Evolutionary conservation across 1,139 yeast genomes (phyloP).

Genomic region (Lodderomyces orthopsilosis): DNA sequence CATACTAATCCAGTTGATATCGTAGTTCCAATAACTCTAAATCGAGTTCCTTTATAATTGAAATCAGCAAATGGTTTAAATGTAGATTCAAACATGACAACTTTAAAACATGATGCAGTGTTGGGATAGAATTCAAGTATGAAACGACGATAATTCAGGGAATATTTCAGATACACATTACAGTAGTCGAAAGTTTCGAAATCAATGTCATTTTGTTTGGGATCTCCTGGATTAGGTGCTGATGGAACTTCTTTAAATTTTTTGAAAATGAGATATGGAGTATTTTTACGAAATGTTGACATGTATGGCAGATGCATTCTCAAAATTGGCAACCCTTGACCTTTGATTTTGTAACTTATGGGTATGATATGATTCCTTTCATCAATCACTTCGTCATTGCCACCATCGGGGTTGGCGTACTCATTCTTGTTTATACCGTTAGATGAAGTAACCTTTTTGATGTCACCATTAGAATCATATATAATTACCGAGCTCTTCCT

Average conservation of each 20-base stretch:
- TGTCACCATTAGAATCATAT: conserved; percentile 23
- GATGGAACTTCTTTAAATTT: conserved; percentile 32
- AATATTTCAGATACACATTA: conserved; percentile 29
- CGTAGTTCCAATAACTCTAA: conserved; percentile 40
- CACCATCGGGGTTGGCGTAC: conserved; percentile 3
- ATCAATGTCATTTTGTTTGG: conserved; percentile 17
- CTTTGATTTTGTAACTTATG: conserved; percentile 28
- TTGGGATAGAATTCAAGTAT: conserved; percentile 19
- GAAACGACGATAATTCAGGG: conserved; percentile 28
- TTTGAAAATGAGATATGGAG: conserved; percentile 36
- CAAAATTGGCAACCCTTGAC: conserved; percentile 39
- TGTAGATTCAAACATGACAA: conserved; percentile 36
- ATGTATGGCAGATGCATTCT: conserved; percentile 36
- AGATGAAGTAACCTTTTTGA: conserved; percentile 15
- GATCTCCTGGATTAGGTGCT: conserved; percentile 19
- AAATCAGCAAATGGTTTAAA: conserved; percentile 43
- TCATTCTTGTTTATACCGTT: conserved; percentile 10
- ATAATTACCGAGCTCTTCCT: conserved; percentile 22
- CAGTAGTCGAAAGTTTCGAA: conserved; percentile 37
- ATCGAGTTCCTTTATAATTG: conserved; percentile 34
- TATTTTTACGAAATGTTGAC: conserved; percentile 34
- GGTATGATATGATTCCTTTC: conserved; percentile 35
- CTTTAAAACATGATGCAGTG: conserved; percentile 17
- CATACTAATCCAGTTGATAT: conserved; percentile 29
- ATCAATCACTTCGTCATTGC: conserved; percentile 20